Percentiles rank a stretch among this genome's conserved stretches.
Conservation (phyloP, 345 rosid genomes). For the Zanthoxylum bungeanum region DNA sequence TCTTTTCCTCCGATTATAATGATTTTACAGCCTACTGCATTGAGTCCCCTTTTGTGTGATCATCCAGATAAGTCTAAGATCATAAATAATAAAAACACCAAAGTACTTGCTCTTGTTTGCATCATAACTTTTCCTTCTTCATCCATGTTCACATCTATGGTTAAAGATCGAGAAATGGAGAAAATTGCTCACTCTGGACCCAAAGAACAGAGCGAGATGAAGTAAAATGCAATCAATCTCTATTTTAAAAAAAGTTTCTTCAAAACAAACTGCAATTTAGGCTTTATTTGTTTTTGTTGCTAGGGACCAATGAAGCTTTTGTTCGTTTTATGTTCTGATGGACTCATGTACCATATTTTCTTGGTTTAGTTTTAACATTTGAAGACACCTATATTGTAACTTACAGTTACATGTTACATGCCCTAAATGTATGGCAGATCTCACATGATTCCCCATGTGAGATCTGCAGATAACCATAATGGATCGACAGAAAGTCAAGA, state of each 20-base stretch:
- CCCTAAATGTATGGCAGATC: neutral
- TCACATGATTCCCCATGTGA: neutral
- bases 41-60: neutral
- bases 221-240: neutral
- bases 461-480: neutral
- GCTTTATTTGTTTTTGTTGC: neutral
- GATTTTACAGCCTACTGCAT: neutral
- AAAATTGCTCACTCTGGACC: too few species aligned
- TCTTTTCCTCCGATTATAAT: neutral
- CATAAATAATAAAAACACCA: neutral
- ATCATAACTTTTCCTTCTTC: too few species aligned
- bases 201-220: too few species aligned
- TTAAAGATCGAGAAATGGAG: too few species aligned
- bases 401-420: neutral
- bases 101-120: too few species aligned
- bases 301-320: neutral
- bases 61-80: neutral
- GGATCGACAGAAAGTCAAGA: too few species aligned
- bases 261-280: neutral
- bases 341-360: neutral
- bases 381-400: neutral
- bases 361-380: neutral
- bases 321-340: neutral
- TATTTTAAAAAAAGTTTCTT: neutral
- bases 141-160: too few species aligned